Evolutionary conservation across 495 filamentous ascomycete species (phyloP).

Genomic region (Trichoderma erinaceum): DNA sequence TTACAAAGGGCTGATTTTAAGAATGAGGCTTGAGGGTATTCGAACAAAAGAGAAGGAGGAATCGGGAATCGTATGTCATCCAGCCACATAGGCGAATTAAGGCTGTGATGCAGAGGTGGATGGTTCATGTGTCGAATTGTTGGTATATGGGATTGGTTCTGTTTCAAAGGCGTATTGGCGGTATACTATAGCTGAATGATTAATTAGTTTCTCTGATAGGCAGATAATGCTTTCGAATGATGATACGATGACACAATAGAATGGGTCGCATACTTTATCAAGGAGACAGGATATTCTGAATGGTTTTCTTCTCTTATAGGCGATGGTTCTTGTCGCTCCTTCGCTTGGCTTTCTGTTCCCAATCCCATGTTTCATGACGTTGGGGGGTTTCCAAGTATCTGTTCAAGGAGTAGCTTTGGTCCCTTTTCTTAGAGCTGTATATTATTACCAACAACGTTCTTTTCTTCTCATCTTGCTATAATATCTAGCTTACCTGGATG

Average conservation of each 20-base stretch:
- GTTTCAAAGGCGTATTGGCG: background rate
- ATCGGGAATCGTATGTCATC: background rate
- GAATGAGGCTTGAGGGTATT: background rate
- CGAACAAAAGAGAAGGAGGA: background rate
- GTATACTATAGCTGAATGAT: background rate
- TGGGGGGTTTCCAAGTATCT: background rate
- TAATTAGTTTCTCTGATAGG: background rate
- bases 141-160: background rate
- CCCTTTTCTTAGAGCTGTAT: background rate
- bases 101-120: background rate
- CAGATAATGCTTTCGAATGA: background rate
- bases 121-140: background rate
- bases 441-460: background rate
- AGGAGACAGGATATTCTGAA: background rate
- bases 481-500: background rate
- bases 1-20: constrained; percentile 7
- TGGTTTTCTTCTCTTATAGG: background rate
- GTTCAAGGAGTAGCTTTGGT: background rate
- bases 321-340: background rate
- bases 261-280: background rate
- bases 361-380: background rate
- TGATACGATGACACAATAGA: background rate
- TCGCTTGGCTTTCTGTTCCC: background rate
- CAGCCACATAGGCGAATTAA: background rate
- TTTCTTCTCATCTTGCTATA: background rate